A percentile compares a stretch with the other conserved stretches of the same genome.
Conservation (phyloP, 2,329 filamentous ascomycete genomes). For the Calonectria ilicicola region DNA sequence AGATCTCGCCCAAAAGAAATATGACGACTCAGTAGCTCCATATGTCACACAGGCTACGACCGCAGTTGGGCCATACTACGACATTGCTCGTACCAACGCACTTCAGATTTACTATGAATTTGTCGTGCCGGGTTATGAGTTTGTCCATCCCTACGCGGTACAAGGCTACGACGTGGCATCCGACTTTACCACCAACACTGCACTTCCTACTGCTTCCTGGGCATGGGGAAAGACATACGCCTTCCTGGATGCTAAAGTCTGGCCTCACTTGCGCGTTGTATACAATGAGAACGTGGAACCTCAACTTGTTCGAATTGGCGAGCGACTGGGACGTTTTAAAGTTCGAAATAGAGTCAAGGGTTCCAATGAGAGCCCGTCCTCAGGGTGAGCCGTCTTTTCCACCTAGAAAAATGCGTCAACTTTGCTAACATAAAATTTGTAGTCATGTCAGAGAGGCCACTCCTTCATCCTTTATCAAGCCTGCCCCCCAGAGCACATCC, state of each 20-base stretch:
- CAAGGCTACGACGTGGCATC: conserved; percentile 76
- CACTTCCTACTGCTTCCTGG: conserved; percentile 78
- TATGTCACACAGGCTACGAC: conserved; percentile 74
- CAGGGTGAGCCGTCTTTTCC: conserved; percentile 24
- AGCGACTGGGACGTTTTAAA: conserved; percentile 84
- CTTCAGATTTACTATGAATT: conserved; percentile 78
- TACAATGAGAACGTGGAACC: conserved; percentile 96
- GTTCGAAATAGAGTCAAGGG: conserved; percentile 52
- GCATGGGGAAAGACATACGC: conserved; percentile 75
- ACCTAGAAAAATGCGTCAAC: background rate
- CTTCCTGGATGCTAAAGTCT: conserved; percentile 82
- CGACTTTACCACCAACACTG: conserved; percentile 75
- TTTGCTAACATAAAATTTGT: conserved; percentile 30
- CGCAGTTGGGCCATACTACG: conserved; percentile 78
- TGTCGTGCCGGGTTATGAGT: conserved; percentile 80
- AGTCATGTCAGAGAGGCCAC: conserved; percentile 40
- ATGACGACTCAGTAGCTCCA: conserved; percentile 78
- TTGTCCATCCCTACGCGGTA: conserved; percentile 78
- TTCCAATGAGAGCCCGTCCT: conserved; percentile 27
- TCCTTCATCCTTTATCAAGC: conserved; percentile 50
- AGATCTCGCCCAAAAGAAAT: conserved; percentile 70
- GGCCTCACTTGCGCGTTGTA: conserved; percentile 82
- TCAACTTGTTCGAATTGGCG: conserved; percentile 90
- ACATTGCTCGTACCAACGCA: conserved; percentile 71
- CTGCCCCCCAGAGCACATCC: conserved; percentile 45